Percentiles rank a stretch among this genome's conserved stretches.
Conservation (phyloP, 352 stramenopile species). For the Pythium brachiatum region DNA sequence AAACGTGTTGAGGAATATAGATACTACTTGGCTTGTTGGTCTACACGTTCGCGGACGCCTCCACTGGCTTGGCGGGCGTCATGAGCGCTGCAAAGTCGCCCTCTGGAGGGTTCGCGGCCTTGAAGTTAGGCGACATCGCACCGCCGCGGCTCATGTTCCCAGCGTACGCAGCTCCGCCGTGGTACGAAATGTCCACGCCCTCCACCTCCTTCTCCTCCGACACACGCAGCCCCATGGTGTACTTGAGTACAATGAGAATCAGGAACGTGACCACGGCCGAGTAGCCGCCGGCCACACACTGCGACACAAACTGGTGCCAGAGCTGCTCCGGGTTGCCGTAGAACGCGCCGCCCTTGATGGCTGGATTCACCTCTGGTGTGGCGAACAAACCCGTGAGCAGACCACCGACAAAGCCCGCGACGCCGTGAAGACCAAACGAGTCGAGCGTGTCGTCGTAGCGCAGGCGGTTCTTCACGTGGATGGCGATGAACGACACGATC, state of each 20-base stretch:
- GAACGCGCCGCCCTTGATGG: constrained; percentile 48
- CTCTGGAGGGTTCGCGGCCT: constrained; percentile 32
- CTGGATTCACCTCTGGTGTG: constrained; percentile 48
- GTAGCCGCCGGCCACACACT: constrained; percentile 58
- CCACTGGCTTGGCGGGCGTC: constrained; percentile 27
- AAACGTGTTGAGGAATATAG: not conserved
- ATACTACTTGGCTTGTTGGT: too few relatives aligned
- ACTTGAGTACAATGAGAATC: constrained; percentile 67
- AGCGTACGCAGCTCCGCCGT: constrained; percentile 68
- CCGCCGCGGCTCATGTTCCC: constrained; percentile 36
- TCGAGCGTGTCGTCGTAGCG: constrained; percentile 85
- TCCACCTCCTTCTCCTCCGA: constrained; percentile 75
- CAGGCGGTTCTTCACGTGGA: constrained; percentile 62
- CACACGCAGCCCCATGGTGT: constrained; percentile 67
- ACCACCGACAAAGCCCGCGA: constrained; percentile 56
- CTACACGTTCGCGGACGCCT: constrained; percentile 8
- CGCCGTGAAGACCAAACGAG: constrained; percentile 70
- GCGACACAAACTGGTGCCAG: constrained; percentile 51
- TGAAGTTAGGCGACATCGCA: constrained; percentile 29
- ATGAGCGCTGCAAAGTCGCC: constrained; percentile 34
- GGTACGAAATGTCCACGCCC: constrained; percentile 77
- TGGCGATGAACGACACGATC: constrained; percentile 43
- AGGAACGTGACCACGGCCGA: constrained; percentile 66
- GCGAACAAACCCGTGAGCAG: constrained; percentile 74
- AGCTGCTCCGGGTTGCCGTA: constrained; percentile 50